Percentiles rank a stretch among this genome's conserved stretches.
Evolutionary conservation across 331 rosid species (phyloP).

Genomic region (Spiraea crenata): DNA sequence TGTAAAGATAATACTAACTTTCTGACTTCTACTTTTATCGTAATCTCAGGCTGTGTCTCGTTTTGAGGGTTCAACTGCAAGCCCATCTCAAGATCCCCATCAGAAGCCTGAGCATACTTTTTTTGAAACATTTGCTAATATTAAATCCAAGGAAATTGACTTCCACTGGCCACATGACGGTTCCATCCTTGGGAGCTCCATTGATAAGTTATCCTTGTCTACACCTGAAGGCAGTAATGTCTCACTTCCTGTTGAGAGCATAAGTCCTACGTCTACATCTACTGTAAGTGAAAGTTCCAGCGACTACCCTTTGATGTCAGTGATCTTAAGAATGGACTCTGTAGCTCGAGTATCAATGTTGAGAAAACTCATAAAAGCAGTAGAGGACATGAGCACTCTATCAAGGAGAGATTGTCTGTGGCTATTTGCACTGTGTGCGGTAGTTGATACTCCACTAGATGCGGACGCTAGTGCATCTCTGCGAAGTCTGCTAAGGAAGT

Average conservation of each 20-base stretch:
- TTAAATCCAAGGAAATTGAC: slow-evolving; percentile 16
- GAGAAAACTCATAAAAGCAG: slow-evolving; percentile 52
- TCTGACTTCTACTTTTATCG: slow-evolving; percentile 13
- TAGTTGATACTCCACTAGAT: slow-evolving; percentile 68
- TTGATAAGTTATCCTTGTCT: slow-evolving; percentile 17
- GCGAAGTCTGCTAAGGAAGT: slow-evolving; percentile 76
- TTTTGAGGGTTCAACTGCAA: slow-evolving; percentile 39
- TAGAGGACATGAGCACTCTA: slow-evolving; percentile 34
- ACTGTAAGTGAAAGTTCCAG: slow-evolving; percentile 33
- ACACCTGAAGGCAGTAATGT: slow-evolving; percentile 19
- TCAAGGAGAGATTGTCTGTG: slow-evolving; percentile 63
- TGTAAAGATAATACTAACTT: not conserved
- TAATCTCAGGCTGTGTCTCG: slow-evolving; percentile 53
- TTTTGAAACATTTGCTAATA: slow-evolving; percentile 14
- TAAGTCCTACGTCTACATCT: slow-evolving; percentile 24
- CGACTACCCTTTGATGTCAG: slow-evolving; percentile 51
- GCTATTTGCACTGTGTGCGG: slow-evolving; percentile 78
- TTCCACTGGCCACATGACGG: slow-evolving; percentile 11
- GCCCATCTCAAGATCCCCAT: slow-evolving; percentile 14
- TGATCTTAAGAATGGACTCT: slow-evolving; percentile 51
- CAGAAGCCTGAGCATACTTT: not conserved
- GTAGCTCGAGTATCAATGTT: slow-evolving; percentile 53
- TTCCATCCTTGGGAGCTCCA: slow-evolving; percentile 19
- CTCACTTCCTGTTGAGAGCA: slow-evolving; percentile 15
- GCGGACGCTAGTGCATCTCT: slow-evolving; percentile 67